phyloP scores from a whole-genome alignment of 768 basidiomycete genomes.

The Rhizopogon vulgaris region DNA sequence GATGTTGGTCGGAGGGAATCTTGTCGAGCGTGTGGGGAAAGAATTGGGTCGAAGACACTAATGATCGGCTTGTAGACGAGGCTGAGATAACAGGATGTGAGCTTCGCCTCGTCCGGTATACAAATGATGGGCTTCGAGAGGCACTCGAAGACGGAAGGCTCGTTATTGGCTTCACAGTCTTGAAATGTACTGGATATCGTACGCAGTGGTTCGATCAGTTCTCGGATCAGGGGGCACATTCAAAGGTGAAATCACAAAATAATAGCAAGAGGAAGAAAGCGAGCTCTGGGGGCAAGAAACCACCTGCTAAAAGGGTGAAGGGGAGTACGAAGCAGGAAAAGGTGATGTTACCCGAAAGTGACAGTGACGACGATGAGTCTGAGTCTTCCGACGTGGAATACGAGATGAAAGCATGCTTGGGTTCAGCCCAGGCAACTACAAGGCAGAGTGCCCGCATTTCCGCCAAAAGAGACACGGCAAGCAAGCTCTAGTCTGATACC shows the following conservation, averaged over 20 bases:
- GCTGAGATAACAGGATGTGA: neutral
- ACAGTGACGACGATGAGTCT: conserved; percentile 10
- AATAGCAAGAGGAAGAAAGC: neutral
- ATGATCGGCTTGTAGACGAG: neutral
- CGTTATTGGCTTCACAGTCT: conserved; percentile 12
- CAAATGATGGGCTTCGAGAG: conserved; percentile 2
- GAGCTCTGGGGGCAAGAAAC: neutral
- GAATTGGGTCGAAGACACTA: neutral
- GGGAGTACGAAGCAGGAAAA: neutral
- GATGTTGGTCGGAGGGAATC: conserved; percentile 6
- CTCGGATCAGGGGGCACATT: conserved; percentile 8
- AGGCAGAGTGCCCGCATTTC: neutral
- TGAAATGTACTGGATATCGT: conserved; percentile 17
- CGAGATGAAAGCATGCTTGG: neutral
- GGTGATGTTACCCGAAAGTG: neutral
- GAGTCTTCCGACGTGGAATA: conserved; percentile 5
- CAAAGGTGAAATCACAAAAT: conserved; percentile 6
- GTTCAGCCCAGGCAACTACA: neutral
- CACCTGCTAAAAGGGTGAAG: neutral
- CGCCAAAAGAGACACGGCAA: neutral
- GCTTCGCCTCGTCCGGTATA: conserved; percentile 1
- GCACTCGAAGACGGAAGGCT: conserved; percentile 13
- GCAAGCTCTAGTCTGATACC: too few species aligned
- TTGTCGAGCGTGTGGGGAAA: neutral
- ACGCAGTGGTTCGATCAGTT: conserved; percentile 14